Conservation (phyloP, 805 yeast genomes). For the Saturnispora quitensis region DNA sequence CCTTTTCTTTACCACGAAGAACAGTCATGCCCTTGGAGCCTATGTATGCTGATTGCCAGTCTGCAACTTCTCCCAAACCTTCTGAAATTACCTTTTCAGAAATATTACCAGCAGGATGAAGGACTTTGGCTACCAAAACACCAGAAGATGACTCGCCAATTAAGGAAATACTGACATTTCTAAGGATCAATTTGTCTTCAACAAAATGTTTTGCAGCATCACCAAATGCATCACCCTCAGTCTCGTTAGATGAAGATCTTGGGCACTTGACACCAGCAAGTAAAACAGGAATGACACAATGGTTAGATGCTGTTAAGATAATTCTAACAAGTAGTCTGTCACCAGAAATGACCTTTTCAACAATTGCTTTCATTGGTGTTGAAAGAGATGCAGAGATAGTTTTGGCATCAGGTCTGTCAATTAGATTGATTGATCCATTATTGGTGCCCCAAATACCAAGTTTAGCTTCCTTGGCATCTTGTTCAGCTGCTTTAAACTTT, state of each 20-base stretch:
- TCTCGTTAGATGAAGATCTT: conserved; percentile 44
- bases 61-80: conserved; percentile 69
- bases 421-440: conserved; percentile 19
- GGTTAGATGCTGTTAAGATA: conserved; percentile 35
- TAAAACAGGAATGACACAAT: conserved; percentile 48
- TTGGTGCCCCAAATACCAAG: conserved; percentile 46
- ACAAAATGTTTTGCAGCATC: conserved; percentile 58
- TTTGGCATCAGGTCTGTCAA: conserved; percentile 24
- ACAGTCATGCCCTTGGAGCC: conserved; percentile 57
- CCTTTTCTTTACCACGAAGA: conserved; percentile 55
- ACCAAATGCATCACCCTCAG: conserved; percentile 49
- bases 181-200: conserved; percentile 53
- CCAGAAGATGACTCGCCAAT: conserved; percentile 57
- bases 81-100: conserved; percentile 54
- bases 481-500: conserved; percentile 33
- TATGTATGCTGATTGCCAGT: conserved; percentile 66
- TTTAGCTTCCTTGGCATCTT: conserved; percentile 41
- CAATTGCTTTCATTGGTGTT: conserved; percentile 45
- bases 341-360: conserved; percentile 71
- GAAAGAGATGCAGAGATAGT: conserved; percentile 30
- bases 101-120: conserved; percentile 73
- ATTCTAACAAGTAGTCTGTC: conserved; percentile 60
- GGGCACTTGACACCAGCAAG: conserved; percentile 73
- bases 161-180: conserved; percentile 46
- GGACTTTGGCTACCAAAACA: conserved; percentile 46